Base-by-base conservation (phyloP, 2,329 filamentous ascomycete species). In the Talaromyces verruculosus region DNA sequence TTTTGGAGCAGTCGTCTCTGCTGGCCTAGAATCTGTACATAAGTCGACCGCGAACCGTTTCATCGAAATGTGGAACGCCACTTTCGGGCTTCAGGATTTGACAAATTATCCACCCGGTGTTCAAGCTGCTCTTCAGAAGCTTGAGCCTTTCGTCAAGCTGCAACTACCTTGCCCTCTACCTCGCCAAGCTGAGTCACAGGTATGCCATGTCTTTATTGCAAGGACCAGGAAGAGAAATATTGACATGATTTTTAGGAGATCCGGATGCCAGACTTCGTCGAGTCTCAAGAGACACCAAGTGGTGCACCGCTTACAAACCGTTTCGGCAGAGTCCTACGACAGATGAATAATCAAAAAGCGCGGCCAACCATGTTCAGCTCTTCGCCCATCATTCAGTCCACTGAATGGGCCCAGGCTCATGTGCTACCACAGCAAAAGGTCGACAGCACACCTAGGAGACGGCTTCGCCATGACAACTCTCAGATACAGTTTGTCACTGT, bases 401-500 rank as follows among this genome's bases (percentile, higher is more conserved):
- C 69, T 8, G 69, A 71, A n/a, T 30, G 47, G 35, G 64, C 41
- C 57, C 55, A 63, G 39, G 70, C 63, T 51, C 66, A 68, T 53
- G 71, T 71, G 55, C 70, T 68, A 30, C 69, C 74, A 15, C 77
- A 72, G 58, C 72, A 72, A 17, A 71, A 69, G 30, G n/a, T 35
- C 2, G 75, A 77, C 47, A 75, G 74, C n/a, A 79, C 76, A 60
- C 76, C 77, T 13, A 86, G 84, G 57, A 81, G 84, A 19, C 86
- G 85, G 67, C 81, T 89, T 33, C 87, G 90, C 39, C 92, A 96
- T 71, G 87, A 96, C 68, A 86, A 96, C 76, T 96, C 92, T 0
- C 92, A 96, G 72, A 84, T 96, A 30, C 84, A 91, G 51, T 95
- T 95, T 72, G 87, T 89, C 2, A 80, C 87, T 0, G 89, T 94